phyloP scores from a whole-genome alignment of 371 early-diverging fungal species.

The Mortierella sp. region DNA sequence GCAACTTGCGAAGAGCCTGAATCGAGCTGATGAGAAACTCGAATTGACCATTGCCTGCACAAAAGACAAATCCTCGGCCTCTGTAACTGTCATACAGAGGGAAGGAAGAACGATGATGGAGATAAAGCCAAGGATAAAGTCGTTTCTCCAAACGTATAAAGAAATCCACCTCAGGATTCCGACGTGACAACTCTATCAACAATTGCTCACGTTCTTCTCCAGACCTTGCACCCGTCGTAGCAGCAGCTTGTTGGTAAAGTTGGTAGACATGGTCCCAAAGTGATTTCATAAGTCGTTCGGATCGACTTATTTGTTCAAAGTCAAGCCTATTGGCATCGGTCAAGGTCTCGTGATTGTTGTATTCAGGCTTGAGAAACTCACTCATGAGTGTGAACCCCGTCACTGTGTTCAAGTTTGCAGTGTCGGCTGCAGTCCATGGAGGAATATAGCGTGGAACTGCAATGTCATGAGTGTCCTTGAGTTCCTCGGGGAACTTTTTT shows the following conservation, averaged over 20 bases:
- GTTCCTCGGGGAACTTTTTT: conserved; percentile 40
- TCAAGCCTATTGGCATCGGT: not conserved
- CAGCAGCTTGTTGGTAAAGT: not conserved
- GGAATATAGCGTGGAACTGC: conserved; percentile 47
- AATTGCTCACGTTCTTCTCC: not conserved
- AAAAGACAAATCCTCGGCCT: conserved; percentile 73
- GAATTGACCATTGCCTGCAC: conserved; percentile 71
- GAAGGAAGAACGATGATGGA: not conserved
- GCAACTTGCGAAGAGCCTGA: conserved; percentile 60
- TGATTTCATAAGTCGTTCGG: not conserved
- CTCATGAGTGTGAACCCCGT: not conserved
- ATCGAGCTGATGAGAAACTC: conserved; percentile 65
- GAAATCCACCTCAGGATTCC: conserved; percentile 6
- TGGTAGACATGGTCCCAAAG: conserved; percentile 7
- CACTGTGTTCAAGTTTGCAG: conserved; percentile 1
- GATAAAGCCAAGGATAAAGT: conserved; percentile 2
- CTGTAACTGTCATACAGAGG: conserved; percentile 6
- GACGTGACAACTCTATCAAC: conserved; percentile 2
- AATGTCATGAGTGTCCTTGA: conserved; percentile 48
- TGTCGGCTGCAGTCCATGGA: conserved; percentile 3
- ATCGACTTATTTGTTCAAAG: not conserved
- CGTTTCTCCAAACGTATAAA: not conserved
- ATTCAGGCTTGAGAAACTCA: not conserved
- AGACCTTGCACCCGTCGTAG: not conserved
- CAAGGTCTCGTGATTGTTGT: not conserved